Conservation (phyloP, 495 filamentous ascomycete species). For the Aspergillus cristatus region DNA sequence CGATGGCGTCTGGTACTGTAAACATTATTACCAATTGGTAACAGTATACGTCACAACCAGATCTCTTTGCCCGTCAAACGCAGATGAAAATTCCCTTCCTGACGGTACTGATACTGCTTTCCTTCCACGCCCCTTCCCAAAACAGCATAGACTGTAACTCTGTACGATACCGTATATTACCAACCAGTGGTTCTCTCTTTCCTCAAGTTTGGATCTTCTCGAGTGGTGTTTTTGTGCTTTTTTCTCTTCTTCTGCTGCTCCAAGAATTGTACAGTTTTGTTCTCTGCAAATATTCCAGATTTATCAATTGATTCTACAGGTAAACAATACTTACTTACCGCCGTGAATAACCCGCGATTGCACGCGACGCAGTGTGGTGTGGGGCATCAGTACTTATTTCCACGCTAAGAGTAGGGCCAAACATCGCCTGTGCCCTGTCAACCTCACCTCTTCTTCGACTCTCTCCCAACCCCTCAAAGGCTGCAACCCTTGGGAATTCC, state of each 20-base stretch:
- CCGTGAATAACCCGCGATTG: slow-evolving; percentile 14
- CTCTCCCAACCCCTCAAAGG: slow-evolving; percentile 18
- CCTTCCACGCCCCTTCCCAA: not conserved
- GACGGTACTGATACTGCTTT: slow-evolving; percentile 17
- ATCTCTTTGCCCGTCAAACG: no score
- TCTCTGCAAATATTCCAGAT: slow-evolving; percentile 1
- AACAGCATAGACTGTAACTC: not conserved
- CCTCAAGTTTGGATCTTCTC: no score
- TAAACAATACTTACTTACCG: slow-evolving; percentile 5
- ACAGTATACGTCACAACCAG: no score
- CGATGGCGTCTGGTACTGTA: slow-evolving; percentile 9
- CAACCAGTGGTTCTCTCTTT: not conserved
- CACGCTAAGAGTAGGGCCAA: slow-evolving; percentile 44
- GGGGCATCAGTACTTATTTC: slow-evolving; percentile 33
- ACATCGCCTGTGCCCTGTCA: slow-evolving; percentile 37
- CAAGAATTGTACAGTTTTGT: not conserved
- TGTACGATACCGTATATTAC: not conserved
- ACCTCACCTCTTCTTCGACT: slow-evolving; percentile 29
- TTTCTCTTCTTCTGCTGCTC: slow-evolving; percentile 1
- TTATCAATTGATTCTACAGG: slow-evolving; percentile 2
- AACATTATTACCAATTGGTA: no score
- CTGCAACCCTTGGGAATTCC: no score
- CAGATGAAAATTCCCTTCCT: no score
- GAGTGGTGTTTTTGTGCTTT: not conserved
- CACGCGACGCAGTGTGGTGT: slow-evolving; percentile 32